Evolutionary conservation across 2,329 filamentous ascomycete species (phyloP), one percentile per base, ranked within the genome.

Genomic region (Malbranchea cinnamomea): DNA sequence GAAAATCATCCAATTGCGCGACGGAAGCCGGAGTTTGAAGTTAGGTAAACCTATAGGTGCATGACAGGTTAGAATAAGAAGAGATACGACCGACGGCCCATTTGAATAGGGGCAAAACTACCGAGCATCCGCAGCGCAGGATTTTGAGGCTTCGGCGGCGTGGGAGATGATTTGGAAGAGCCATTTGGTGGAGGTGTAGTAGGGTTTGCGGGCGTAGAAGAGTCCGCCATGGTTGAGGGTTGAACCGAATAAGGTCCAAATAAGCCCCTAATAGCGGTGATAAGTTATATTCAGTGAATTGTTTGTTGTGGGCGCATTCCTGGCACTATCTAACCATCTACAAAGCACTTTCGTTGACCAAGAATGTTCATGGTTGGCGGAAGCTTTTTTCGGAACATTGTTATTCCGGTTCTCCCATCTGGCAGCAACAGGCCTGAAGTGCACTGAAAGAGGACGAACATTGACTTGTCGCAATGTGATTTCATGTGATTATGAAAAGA

Each of bases 1-100:
- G 61, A 98, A 98, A 47, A 98, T 94, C 59, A 89, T 73, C 89
- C 89, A 98, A 54, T 95, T 95, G 37, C 89, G 79, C 11, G 87
- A 95, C 5, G 89, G 89, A 11, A 98, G 72, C 55, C 74, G 83
- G 44, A 75, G 68, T 36, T 80, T 78, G 37, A 94, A 71, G 42
- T 77, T 79, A 29, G 87, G 87, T 35, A 98, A 63, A 34, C 87
- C 87, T 77, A 34, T 13, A 12, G 28, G 9, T 26, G 13, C 31
- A 47, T 31, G 46, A 36, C 30, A 21, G 15, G 18, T 34, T 31
- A 31, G 28, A 14, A 11, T 17, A 3, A 20, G 16, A 11, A 22
- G 11, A 22, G 15, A 4, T 15, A 21, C 9, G 22, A 28, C 6
- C 10, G 7, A 17, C 7, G 13, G 4, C 6, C 9, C 19, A 19